Base-by-base conservation (phyloP, 2,329 filamentous ascomycete genomes). In the Mollisiaceae sp. region DNA sequence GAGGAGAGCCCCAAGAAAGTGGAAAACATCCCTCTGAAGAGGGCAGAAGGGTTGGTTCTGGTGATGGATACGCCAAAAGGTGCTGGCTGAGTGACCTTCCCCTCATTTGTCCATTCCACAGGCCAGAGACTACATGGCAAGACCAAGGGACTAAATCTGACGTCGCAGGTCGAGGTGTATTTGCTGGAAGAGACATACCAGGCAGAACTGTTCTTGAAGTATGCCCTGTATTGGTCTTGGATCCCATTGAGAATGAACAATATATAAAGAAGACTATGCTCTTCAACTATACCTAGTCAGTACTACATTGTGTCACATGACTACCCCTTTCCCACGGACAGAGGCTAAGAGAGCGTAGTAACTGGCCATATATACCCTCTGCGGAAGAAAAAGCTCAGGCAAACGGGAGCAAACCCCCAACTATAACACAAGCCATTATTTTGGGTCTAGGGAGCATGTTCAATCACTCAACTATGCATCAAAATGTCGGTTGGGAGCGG, bases 371-470 rank as follows among this genome's bases (percentile, higher is more conserved):
- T 58, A 70, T 56, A 22, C 54, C 71, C 50, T 54, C 68, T 32
- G 32, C n/a, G 20, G 62, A 65, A 79, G 14, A 65, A 68, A 20
- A 63, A 73, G 60, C 32, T 59, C 57, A 64, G 69, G 57, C 73
- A 71, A 70, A 64, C 41, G 58, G 58, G 38, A 60, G 45, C 36
- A 72, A 67, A 64, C n/a, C 65, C 59, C 41, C 60, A 15, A 73
- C 73, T 32, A 79, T 74, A 39, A 80, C 80, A 0, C 84, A 86
- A 75, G 85, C 83, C 11, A 75, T 87, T 1, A 78, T 86, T 36
- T 78, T 86, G 43, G 85, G 85, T 2, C 76, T 87, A 0, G 85
- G 85, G 18, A 82, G 79, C 62, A 85, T 87, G 82, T 86, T 87
- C 77, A 87, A 87, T 65, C 85, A 87, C 69, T 84, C 83, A 2